Percentiles rank a stretch among this genome's conserved stretches.
Evolutionary conservation across 352 stramenopile genomes (phyloP).

Genomic region (Globisporangium paddicum): DNA sequence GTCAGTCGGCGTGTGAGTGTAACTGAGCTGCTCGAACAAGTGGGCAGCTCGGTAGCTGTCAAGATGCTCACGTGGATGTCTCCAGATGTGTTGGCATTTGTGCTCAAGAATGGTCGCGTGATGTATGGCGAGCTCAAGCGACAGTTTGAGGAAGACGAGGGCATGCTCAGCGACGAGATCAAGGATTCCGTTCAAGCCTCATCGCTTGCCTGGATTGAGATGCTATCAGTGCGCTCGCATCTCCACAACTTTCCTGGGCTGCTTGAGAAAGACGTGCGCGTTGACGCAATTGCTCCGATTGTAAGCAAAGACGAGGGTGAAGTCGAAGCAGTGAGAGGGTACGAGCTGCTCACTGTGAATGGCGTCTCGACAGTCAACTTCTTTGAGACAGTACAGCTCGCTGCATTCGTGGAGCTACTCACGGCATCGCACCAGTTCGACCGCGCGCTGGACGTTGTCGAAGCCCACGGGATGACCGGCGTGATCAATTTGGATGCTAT

Average conservation of each 20-base stretch:
- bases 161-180: not conserved
- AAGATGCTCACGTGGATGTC: slow-evolving; percentile 4
- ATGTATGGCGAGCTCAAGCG: slow-evolving; percentile 11
- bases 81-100: slow-evolving; percentile 1
- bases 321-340: not conserved
- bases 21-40: not conserved
- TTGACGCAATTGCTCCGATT: slow-evolving; percentile 2
- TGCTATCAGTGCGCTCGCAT: slow-evolving; percentile 2
- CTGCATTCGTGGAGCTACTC: slow-evolving; percentile 36
- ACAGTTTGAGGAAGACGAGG: not conserved
- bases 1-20: not conserved
- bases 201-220: not conserved
- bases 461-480: slow-evolving; percentile 9
- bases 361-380: slow-evolving; percentile 14
- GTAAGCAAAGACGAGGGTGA: not conserved
- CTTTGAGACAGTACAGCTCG: slow-evolving; percentile 16
- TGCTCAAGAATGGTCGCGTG: slow-evolving; percentile 1
- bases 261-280: not conserved
- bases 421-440: slow-evolving; percentile 30
- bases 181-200: not conserved
- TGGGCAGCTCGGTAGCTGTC: not conserved
- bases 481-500: slow-evolving; percentile 36
- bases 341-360: slow-evolving; percentile 14
- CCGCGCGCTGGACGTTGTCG: slow-evolving; percentile 27
- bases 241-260: not conserved